phyloP scores from a whole-genome alignment of 768 basidiomycete genomes.

The Kwoniella newhampshirensis region DNA sequence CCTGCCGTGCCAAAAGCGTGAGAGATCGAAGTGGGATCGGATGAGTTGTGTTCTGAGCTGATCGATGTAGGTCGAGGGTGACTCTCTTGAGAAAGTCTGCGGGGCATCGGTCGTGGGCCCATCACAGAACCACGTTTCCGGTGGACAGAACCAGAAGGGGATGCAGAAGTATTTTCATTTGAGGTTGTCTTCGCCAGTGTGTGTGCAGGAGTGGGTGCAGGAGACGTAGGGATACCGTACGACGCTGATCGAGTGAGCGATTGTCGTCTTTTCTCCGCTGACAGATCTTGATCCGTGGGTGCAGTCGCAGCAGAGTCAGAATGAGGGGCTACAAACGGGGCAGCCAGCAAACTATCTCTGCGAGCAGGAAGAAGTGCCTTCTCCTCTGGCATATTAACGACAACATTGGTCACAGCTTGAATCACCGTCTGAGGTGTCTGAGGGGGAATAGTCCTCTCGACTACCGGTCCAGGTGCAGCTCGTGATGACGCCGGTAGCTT shows the following conservation, averaged over 20 bases:
- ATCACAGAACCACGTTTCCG: constrained; percentile 16
- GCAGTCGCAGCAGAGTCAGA: neutral
- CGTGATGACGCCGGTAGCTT: neutral
- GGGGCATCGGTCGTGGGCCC: constrained; percentile 25
- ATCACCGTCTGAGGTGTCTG: too few relatives aligned
- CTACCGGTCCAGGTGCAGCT: too few relatives aligned
- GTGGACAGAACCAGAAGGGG: constrained; percentile 6
- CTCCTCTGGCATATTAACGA: too few relatives aligned
- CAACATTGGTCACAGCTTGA: too few relatives aligned
- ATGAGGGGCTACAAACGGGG: neutral
- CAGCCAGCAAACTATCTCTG: too few relatives aligned
- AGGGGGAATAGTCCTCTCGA: too few relatives aligned
- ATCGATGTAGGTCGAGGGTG: constrained; percentile 11
- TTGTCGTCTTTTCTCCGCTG: too few relatives aligned
- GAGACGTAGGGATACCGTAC: neutral
- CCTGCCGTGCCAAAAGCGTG: too few relatives aligned
- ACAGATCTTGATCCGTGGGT: too few relatives aligned
- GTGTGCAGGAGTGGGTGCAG: neutral
- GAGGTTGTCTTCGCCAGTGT: constrained; percentile 10
- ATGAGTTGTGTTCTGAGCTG: neutral
- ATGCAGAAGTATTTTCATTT: constrained; percentile 6
- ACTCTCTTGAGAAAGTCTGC: neutral
- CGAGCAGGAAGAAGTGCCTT: too few relatives aligned
- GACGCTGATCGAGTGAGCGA: too few relatives aligned
- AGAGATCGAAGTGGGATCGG: neutral